Conservation (phyloP, 2,329 filamentous ascomycete species). For the Colletotrichum sojae region DNA sequence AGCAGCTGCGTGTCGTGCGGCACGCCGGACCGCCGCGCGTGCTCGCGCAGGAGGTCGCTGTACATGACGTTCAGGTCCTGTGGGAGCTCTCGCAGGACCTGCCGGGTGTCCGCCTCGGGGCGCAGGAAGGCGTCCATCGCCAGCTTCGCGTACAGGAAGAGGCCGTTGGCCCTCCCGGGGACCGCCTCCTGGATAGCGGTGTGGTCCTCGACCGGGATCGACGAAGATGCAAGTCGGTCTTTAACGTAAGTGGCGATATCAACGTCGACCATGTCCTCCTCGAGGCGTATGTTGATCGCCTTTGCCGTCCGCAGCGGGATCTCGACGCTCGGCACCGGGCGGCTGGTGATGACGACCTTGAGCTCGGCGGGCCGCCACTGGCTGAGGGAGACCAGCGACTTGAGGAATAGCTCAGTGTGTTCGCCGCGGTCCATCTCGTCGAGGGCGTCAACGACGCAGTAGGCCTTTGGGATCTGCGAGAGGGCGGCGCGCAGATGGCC, state of each 20-base stretch:
- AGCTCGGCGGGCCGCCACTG: conserved; percentile 46
- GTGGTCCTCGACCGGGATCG: not conserved
- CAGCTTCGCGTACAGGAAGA: conserved; percentile 54
- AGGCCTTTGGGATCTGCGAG: conserved; percentile 44
- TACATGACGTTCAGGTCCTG: conserved; percentile 54
- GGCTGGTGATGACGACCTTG: conserved; percentile 56
- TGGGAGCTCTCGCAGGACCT: conserved; percentile 48
- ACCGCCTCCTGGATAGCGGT: conserved; percentile 35
- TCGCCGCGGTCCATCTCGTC: conserved; percentile 55
- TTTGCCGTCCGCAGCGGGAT: conserved; percentile 27
- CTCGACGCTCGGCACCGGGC: conserved; percentile 48
- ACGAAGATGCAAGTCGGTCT: conserved; percentile 32
- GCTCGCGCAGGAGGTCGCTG: conserved; percentile 52
- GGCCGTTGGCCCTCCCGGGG: conserved; percentile 46
- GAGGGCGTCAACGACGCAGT: conserved; percentile 53
- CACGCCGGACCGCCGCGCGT: conserved; percentile 49
- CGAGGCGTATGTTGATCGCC: conserved; percentile 49
- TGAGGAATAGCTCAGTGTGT: conserved; percentile 46
- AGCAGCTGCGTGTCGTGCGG: conserved; percentile 50
- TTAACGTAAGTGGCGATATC: conserved; percentile 50
- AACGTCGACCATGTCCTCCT: conserved; percentile 46
- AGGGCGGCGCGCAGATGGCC: conserved; percentile 40
- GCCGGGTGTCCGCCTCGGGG: not conserved
- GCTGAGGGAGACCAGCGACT: conserved; percentile 46
- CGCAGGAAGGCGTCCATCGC: conserved; percentile 45